phyloP scores from a whole-genome alignment of 768 basidiomycete species.

The Hemileccinum rubropunctum region DNA sequence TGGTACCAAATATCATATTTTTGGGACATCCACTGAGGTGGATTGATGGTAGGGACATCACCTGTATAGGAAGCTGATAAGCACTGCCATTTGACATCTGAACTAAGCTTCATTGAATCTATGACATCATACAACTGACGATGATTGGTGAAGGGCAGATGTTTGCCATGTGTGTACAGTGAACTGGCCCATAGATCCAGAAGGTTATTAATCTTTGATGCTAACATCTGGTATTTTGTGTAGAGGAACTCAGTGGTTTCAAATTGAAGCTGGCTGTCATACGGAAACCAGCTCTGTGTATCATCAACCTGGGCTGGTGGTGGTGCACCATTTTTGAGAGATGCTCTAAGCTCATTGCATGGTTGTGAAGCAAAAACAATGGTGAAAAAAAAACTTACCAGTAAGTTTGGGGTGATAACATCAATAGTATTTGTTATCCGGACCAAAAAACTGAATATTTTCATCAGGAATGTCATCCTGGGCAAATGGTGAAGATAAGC shows the following conservation, averaged over 20 bases:
- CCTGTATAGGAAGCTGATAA: constrained; percentile 20
- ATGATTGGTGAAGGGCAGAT: constrained; percentile 25
- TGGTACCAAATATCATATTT: constrained; percentile 29
- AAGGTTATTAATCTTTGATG: constrained; percentile 14
- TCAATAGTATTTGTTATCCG: neutral
- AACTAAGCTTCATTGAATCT: constrained; percentile 24
- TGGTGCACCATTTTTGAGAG: constrained; percentile 1
- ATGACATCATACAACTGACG: constrained; percentile 25
- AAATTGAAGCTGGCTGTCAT: constrained; percentile 9
- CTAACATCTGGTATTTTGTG: constrained; percentile 19
- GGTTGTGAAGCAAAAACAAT: too few relatives aligned
- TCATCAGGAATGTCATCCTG: neutral
- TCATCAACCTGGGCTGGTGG: neutral
- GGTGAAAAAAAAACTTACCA: neutral
- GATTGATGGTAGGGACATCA: constrained; percentile 4
- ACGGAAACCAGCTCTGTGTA: constrained; percentile 13
- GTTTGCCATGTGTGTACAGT: constrained; percentile 6
- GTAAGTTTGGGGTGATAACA: constrained; percentile 3
- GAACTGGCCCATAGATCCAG: constrained; percentile 19
- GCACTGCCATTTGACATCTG: constrained; percentile 29
- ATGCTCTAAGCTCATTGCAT: constrained; percentile 2
- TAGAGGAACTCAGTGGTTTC: constrained; percentile 22
- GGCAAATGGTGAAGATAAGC: neutral
- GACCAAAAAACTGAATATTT: constrained; percentile 1
- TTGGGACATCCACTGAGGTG: constrained; percentile 26